Conservation (phyloP, 768 basidiomycete species). For the Lentinula sp. region DNA sequence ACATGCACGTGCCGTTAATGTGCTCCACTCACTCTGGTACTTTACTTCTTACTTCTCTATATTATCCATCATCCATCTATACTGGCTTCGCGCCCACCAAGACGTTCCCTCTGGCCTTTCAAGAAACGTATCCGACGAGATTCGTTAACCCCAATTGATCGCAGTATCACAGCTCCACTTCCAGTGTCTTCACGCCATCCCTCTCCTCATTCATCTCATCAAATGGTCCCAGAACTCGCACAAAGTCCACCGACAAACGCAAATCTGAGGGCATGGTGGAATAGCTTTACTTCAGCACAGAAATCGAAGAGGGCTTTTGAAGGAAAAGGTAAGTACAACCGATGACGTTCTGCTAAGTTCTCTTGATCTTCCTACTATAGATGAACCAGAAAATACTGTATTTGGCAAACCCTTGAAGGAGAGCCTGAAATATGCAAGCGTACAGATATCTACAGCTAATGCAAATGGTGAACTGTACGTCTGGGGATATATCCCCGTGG, state of each 20-base stretch:
- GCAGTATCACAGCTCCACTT: background rate
- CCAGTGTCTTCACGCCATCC: background rate
- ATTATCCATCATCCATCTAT: background rate
- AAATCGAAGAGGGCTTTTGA: slow-evolving; percentile 52
- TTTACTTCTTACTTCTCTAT: background rate
- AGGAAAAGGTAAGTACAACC: slow-evolving; percentile 29
- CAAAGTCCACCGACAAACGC: slow-evolving; percentile 40
- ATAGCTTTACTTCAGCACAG: slow-evolving; percentile 63
- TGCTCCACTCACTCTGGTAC: background rate
- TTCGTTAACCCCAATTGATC: background rate
- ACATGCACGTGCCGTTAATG: background rate
- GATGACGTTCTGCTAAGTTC: background rate
- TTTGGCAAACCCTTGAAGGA: slow-evolving; percentile 85
- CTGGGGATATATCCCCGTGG: slow-evolving; percentile 94
- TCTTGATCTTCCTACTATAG: slow-evolving; percentile 12
- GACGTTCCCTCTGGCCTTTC: slow-evolving; percentile 7
- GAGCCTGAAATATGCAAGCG: slow-evolving; percentile 80
- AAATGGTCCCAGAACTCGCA: slow-evolving; percentile 9
- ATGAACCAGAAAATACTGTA: slow-evolving; percentile 45
- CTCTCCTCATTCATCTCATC: background rate
- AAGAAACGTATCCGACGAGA: background rate
- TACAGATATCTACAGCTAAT: slow-evolving; percentile 89
- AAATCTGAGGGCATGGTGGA: slow-evolving; percentile 78
- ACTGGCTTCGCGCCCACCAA: slow-evolving; percentile 8
- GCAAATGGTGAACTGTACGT: slow-evolving; percentile 79